A percentile compares a stretch with the other conserved stretches of the same genome.
These are phyloP conservation scores for Aspergillus aculeatus DNA, from an alignment of 2,329 filamentous ascomycete genomes.

Conservation along the genomic window DNA sequence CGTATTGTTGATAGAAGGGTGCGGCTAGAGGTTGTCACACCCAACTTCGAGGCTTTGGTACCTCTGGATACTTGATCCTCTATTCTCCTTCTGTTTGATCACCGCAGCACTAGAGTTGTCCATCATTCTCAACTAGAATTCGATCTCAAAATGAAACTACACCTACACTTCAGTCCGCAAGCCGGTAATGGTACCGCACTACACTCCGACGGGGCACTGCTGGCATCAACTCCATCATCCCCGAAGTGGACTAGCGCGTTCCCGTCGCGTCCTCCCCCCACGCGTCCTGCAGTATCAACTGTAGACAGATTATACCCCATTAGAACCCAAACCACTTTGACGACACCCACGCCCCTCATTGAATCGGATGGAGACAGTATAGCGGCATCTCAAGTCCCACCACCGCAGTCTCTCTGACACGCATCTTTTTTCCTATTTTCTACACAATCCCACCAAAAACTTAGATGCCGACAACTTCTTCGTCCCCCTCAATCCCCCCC, in stretches of 20 bases:
- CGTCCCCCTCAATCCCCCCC: constrained; percentile 38
- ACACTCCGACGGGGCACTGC: not conserved
- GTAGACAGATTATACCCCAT: not conserved
- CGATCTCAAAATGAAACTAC: too few relatives aligned
- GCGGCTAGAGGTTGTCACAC: too few relatives aligned
- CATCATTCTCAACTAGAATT: too few relatives aligned
- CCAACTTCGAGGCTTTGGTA: too few relatives aligned
- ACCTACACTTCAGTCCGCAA: too few relatives aligned
- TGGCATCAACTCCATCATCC: not conserved
- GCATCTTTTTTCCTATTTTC: not conserved
- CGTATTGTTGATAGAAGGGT: too few relatives aligned
- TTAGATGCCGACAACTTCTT: constrained; percentile 33
- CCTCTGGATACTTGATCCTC: too few relatives aligned
- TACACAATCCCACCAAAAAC: not conserved
- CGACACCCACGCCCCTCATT: too few relatives aligned
- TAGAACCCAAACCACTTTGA: too few relatives aligned
- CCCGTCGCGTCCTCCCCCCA: constrained; percentile 24
- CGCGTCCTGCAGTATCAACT: constrained; percentile 13
- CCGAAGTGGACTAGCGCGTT: constrained; percentile 28
- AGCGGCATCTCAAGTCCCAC: not conserved
- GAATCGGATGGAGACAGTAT: not conserved
- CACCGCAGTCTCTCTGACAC: not conserved
- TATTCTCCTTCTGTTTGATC: too few relatives aligned
- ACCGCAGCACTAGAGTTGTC: too few relatives aligned
- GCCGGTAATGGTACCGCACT: too few relatives aligned